Conservation (phyloP, 164 flowering plant genomes). For the Nymphaea colorata region DNA sequence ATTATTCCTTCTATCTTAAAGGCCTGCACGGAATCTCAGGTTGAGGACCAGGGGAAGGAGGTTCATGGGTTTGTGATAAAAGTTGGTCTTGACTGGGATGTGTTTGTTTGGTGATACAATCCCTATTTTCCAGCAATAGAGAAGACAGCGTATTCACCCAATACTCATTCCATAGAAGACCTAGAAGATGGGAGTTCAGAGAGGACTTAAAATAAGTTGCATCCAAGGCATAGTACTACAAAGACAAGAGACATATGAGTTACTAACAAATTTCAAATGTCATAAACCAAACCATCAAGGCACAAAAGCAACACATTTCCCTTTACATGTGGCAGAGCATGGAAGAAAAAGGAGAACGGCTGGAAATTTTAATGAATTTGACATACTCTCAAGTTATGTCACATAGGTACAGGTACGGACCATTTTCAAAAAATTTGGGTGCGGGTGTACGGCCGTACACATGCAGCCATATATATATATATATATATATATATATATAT, state of each 20-base stretch:
- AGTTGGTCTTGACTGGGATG: slow-evolving; percentile 32
- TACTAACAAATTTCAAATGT: too few species aligned
- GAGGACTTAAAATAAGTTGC: slow-evolving; percentile 93
- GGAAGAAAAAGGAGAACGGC: too few species aligned
- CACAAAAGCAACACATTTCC: too few species aligned
- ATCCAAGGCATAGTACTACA: slow-evolving; percentile 91
- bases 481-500: too few species aligned
- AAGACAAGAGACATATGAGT: not conserved
- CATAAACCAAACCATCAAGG: too few species aligned
- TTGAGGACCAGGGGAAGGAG: slow-evolving; percentile 29
- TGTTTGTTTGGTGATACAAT: slow-evolving; percentile 75
- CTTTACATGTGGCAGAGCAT: too few species aligned
- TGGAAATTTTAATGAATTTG: too few species aligned
- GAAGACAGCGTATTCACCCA: slow-evolving; percentile 98
- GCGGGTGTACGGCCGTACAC: too few species aligned
- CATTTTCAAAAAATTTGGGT: too few species aligned
- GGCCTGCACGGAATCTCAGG: slow-evolving; percentile 28
- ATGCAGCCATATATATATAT: too few species aligned
- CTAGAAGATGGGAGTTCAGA: slow-evolving; percentile 85
- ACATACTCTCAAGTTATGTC: too few species aligned
- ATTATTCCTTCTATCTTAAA: slow-evolving; percentile 40
- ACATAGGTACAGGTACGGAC: too few species aligned
- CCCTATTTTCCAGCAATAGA: slow-evolving; percentile 89
- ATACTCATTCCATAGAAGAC: slow-evolving; percentile 94
- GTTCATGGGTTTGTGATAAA: slow-evolving; percentile 37